phyloP scores from a whole-genome alignment of 495 filamentous ascomycete species.

The Bombardia bombarda region DNA sequence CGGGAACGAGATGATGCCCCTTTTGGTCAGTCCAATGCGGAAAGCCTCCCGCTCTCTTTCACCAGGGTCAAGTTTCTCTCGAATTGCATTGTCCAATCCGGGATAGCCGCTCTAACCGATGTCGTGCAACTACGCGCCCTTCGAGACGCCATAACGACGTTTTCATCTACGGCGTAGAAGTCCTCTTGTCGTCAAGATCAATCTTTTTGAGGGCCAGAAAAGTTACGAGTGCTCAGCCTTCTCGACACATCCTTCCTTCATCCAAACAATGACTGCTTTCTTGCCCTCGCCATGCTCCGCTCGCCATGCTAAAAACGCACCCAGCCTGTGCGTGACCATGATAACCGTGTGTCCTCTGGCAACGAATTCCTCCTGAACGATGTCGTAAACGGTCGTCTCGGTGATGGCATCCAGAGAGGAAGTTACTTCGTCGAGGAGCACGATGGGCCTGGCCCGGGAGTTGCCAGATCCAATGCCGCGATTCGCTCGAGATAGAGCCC shows the following conservation, averaged over 20 bases:
- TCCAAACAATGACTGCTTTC: conserved; percentile 13
- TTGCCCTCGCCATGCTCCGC: background rate
- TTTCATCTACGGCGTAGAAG: too few species aligned
- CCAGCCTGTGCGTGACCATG: conserved; percentile 55
- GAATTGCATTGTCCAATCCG: too few species aligned
- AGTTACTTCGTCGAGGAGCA: conserved; percentile 79
- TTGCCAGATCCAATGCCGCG: background rate
- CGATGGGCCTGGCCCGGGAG: conserved; percentile 36
- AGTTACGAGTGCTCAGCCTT: conserved; percentile 1
- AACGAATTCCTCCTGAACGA: conserved; percentile 50
- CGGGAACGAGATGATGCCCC: too few species aligned
- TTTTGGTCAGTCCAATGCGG: too few species aligned
- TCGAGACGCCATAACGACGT: too few species aligned
- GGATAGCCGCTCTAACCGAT: too few species aligned
- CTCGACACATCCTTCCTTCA: conserved; percentile 27
- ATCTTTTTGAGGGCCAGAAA: too few species aligned
- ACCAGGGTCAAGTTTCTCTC: too few species aligned
- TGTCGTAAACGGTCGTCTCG: conserved; percentile 66
- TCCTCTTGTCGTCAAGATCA: too few species aligned
- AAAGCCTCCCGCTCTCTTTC: too few species aligned
- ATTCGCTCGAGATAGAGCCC: background rate
- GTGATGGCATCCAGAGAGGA: conserved; percentile 73
- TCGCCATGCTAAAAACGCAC: conserved; percentile 34
- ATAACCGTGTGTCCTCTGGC: conserved; percentile 46
- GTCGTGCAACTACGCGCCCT: too few species aligned